These are phyloP conservation scores for Digitaria exilis DNA, from an alignment of 202 grass and related monocot species.

Conservation along the genomic window DNA sequence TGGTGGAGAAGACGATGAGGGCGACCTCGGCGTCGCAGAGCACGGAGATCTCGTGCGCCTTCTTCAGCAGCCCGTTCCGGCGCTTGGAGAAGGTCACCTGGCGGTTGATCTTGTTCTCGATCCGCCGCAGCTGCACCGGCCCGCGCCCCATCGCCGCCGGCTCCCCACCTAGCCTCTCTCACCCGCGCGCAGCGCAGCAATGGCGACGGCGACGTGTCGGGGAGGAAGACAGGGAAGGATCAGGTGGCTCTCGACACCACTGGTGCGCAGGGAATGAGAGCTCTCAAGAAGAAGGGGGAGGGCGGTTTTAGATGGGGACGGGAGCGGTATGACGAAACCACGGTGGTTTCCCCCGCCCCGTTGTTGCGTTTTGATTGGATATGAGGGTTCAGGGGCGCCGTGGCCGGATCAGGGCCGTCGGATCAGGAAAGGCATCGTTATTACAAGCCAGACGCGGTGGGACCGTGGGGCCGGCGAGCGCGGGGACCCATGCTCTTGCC, in stretches of 20 bases:
- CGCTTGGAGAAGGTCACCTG: constrained; percentile 99
- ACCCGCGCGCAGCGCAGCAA: background rate
- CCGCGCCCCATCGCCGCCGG: constrained; percentile 71
- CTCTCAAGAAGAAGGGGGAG: background rate
- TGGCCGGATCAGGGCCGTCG: background rate
- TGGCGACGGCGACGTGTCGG: background rate
- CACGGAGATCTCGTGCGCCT: constrained; percentile 94
- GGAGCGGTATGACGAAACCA: constrained; percentile 44
- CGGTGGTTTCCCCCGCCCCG: constrained; percentile 30
- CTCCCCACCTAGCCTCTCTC: background rate
- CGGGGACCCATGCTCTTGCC: background rate
- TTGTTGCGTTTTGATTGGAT: constrained; percentile 61
- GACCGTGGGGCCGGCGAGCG: background rate
- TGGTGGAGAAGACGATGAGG: constrained; percentile 89
- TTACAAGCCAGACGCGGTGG: background rate
- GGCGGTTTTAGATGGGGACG: constrained; percentile 38
- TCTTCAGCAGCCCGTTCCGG: constrained; percentile 87
- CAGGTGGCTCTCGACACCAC: constrained; percentile 11
- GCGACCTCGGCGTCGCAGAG: constrained; percentile 91
- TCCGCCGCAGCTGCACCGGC: constrained; percentile 81
- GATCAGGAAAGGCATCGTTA: background rate
- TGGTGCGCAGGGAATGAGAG: constrained; percentile 14
- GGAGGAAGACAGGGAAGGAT: background rate
- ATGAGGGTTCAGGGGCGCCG: background rate
- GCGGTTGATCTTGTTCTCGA: constrained; percentile 99